Percentiles rank a stretch among this genome's conserved stretches.
Conservation (phyloP, 1,139 yeast species). For the Saccharomyces hybrid region DNA sequence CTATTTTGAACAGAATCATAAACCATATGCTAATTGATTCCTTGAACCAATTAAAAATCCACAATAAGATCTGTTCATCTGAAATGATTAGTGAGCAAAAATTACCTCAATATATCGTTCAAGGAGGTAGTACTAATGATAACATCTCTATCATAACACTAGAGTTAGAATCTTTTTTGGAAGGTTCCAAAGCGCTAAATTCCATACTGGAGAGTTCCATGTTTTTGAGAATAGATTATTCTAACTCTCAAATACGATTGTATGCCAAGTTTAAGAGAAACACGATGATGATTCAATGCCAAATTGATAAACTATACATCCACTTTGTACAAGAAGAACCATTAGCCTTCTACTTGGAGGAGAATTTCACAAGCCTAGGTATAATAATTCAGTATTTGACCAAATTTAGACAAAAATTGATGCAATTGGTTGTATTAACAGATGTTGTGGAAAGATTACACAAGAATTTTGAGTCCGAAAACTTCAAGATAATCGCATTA, state of each 20-base stretch:
- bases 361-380: constrained; percentile 23
- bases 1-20: constrained; percentile 52
- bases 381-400: constrained; percentile 26
- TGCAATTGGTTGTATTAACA: constrained; percentile 30
- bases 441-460: constrained; percentile 31
- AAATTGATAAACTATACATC: constrained; percentile 27
- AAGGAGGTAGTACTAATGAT: constrained; percentile 5
- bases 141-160: constrained; percentile 23
- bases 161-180: constrained; percentile 28
- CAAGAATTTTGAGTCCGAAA: constrained; percentile 27
- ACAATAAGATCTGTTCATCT: constrained; percentile 22
- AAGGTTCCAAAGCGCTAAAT: constrained; percentile 26
- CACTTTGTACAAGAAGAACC: constrained; percentile 24
- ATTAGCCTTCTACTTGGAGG: constrained; percentile 26
- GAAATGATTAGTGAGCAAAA: constrained; percentile 9
- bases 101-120: constrained; percentile 21
- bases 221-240: constrained; percentile 29
- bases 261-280: constrained; percentile 29
- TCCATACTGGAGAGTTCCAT: constrained; percentile 27
- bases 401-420: constrained; percentile 28
- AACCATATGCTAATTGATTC: constrained; percentile 61
- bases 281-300: constrained; percentile 28
- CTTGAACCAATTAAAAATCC: constrained; percentile 35
- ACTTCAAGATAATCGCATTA: constrained; percentile 28
- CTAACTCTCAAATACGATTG: constrained; percentile 24